These are phyloP conservation scores for Phytophthora capsici DNA, from an alignment of 352 stramenopile species.

Conservation along the genomic window DNA sequence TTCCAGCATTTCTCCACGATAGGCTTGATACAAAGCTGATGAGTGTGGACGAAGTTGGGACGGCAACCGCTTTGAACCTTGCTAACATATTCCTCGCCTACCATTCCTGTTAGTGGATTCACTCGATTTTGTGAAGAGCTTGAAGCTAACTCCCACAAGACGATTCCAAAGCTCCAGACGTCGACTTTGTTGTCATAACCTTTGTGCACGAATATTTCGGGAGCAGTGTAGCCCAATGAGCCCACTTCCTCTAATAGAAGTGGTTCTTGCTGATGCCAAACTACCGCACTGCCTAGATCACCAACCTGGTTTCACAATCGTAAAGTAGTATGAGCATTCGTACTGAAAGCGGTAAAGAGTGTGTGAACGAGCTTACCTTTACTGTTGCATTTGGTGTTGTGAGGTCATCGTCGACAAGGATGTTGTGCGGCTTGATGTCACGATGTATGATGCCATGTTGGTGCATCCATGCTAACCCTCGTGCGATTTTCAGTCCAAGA, in stretches of 20 bases:
- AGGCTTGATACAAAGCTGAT: constrained; percentile 15
- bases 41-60: constrained; percentile 14
- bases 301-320: constrained; percentile 29
- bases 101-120: constrained; percentile 44
- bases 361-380: constrained; percentile 32
- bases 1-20: constrained; percentile 41
- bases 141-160: constrained; percentile 48
- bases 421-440: constrained; percentile 56
- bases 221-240: constrained; percentile 53
- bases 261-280: constrained; percentile 12
- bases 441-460: constrained; percentile 45
- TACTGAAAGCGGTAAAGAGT: too few relatives aligned
- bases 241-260: constrained; percentile 40
- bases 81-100: constrained; percentile 38
- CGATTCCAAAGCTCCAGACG: constrained; percentile 56
- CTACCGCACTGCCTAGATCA: constrained; percentile 44
- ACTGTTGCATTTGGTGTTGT: constrained; percentile 17
- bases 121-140: background rate
- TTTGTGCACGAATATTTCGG: constrained; percentile 45
- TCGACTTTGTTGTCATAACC: constrained; percentile 54
- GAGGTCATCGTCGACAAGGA: constrained; percentile 32
- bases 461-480: constrained; percentile 44
- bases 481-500: constrained; percentile 41
- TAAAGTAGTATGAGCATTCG: too few relatives aligned
- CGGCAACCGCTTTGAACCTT: constrained; percentile 27